Base-by-base conservation (phyloP, 345 rosid genomes). In the Euclidium syriacum region DNA sequence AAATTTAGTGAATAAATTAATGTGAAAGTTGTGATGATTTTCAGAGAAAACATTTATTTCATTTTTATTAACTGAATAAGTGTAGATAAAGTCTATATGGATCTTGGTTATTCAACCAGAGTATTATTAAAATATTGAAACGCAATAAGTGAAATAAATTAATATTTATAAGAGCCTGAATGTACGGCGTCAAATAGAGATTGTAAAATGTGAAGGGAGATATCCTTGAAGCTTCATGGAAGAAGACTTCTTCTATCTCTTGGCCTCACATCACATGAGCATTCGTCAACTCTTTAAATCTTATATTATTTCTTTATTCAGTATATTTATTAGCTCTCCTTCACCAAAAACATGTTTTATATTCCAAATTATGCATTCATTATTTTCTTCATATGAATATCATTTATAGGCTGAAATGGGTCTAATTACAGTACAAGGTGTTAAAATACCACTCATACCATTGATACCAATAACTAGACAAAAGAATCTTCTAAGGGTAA, bases 211-310 rank as follows among this genome's bases (percentile, higher is more conserved):
- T 71, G 75, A 61, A 49, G 43, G 52, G 49, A 36, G 30, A 67
- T 53, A 48, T 70, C 72, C 17, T 77, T 82, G 85, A 82, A 80
- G 88, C 76, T 82, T 80, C 84, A 72, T 80, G 57, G 33, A 40
- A 64, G 62, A 64, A 58, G 71, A 71, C 75, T 64, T 64, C 59
- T 63, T 63, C 56, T 48, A 44, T 55, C 26, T 47, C 33, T 29
- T 66, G 25, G 43, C 52, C 52, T 40, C 58, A 49, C 61, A 64
- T 71, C 71, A 64, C 56, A 64, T 64, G 49, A 64, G 66, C 75
- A 71, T 58, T 64, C 75, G 75, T 71, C 75, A 64, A 71, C 75
- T 58, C 66, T 71, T 64, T 58, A 25, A 29, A 58, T 34, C 42
- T 26, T 25, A 41, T 56, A 50, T 34, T 58, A 52, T 24, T 64